Conservation (phyloP, 306 rosid species). For the Quercus robur region DNA sequence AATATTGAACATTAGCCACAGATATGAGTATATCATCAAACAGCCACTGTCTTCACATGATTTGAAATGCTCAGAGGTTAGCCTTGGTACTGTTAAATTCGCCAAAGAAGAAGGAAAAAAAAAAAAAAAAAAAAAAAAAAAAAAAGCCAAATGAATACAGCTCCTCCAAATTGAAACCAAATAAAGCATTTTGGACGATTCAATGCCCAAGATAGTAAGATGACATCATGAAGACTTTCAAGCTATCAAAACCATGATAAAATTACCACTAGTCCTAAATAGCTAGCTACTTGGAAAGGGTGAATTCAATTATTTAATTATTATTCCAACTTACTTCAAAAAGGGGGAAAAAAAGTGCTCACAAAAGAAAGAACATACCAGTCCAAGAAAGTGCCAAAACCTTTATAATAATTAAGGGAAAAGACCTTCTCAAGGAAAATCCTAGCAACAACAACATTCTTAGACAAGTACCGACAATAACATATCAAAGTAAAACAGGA, state of each 20-base stretch:
- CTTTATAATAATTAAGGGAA: not conserved
- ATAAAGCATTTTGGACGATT: not conserved
- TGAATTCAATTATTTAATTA: no score
- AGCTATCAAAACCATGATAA: no score
- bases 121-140: not conserved
- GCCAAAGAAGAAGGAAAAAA: not conserved
- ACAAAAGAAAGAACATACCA: not conserved
- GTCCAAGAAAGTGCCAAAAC: not conserved
- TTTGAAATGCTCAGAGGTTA: slow-evolving; percentile 78
- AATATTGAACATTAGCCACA: not conserved
- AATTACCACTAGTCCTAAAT: no score
- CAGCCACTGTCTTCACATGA: slow-evolving; percentile 71
- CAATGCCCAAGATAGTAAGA: no score
- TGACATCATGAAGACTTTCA: no score
- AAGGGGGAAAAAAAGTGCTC: no score
- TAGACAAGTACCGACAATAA: slow-evolving; percentile 1
- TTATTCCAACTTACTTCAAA: no score
- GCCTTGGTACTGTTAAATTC: not conserved
- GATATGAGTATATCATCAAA: slow-evolving; percentile 15
- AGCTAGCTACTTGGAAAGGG: no score
- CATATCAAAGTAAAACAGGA: not conserved
- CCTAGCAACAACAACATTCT: not conserved
- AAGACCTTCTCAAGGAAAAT: not conserved
- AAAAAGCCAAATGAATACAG: not conserved
- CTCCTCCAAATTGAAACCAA: not conserved